phyloP scores from a whole-genome alignment of 495 filamentous ascomycete species.

The Cercophora scortea region DNA sequence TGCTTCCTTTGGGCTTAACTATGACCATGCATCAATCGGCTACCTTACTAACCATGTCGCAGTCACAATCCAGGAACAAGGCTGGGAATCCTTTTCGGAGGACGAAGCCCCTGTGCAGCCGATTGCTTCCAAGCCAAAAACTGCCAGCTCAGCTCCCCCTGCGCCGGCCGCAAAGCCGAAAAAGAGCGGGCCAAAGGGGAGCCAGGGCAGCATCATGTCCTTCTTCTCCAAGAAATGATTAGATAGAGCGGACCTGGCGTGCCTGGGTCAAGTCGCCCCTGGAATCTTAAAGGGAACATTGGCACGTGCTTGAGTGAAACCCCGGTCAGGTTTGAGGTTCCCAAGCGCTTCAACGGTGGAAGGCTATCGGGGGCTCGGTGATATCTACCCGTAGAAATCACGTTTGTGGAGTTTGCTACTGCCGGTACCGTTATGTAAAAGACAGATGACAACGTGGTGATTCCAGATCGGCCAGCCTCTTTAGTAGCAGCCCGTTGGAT shows the following conservation, averaged over 20 bases:
- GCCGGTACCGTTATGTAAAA: no score
- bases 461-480: no score
- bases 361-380: no score
- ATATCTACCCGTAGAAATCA: no score
- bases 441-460: no score
- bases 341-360: no score
- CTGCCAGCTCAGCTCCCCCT: constrained; percentile 10
- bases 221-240: constrained; percentile 78
- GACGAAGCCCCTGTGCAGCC: constrained; percentile 54
- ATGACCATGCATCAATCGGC: no score
- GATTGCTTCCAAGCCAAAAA: constrained; percentile 35
- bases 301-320: no score
- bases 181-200: constrained; percentile 52
- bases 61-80: constrained; percentile 87
- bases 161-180: constrained; percentile 38
- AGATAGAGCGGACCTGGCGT: background rate
- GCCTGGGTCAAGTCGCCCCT: background rate
- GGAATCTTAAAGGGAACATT: background rate
- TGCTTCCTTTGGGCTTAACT: background rate
- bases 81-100: constrained; percentile 94
- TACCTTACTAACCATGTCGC: background rate
- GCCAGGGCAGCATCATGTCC: constrained; percentile 85
- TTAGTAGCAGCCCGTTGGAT: no score
- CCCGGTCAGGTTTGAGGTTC: no score
- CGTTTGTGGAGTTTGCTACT: no score